Conservation (phyloP, 2,329 filamentous ascomycete species). For the Diaporthe sp. region DNA sequence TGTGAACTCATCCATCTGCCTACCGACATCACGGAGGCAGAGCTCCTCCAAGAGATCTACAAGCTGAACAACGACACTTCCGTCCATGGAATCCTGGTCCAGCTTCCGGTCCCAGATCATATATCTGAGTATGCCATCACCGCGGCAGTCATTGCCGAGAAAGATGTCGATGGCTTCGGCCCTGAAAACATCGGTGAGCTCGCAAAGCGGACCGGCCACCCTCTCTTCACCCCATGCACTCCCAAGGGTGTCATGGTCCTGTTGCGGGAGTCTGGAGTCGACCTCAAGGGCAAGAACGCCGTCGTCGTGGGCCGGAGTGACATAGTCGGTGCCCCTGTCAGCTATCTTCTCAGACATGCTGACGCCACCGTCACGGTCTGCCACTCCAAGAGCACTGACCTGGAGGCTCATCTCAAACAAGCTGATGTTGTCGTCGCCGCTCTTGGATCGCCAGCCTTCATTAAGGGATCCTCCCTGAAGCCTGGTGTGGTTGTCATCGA, state of each 20-base stretch:
- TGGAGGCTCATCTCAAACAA: constrained; percentile 80
- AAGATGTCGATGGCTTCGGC: constrained; percentile 98
- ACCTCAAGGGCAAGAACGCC: constrained; percentile 90
- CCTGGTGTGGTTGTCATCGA: constrained; percentile 96
- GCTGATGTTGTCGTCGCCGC: constrained; percentile 94
- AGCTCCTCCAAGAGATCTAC: constrained; percentile 86
- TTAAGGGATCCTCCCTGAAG: constrained; percentile 97
- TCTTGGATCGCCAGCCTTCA: constrained; percentile 87
- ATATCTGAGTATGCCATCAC: constrained; percentile 93
- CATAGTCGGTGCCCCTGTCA: constrained; percentile 97
- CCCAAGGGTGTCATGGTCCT: constrained; percentile 98
- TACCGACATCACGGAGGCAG: constrained; percentile 83
- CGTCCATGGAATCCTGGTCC: constrained; percentile 93
- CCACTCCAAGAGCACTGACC: constrained; percentile 86
- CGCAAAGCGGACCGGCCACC: constrained; percentile 92
- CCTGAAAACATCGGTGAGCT: constrained; percentile 95
- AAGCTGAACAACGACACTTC: constrained; percentile 87
- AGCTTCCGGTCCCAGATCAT: constrained; percentile 89
- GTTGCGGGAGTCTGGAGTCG: constrained; percentile 84
- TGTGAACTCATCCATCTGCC: constrained; percentile 90
- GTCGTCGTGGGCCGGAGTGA: constrained; percentile 96
- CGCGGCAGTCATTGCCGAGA: constrained; percentile 90
- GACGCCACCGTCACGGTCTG: constrained; percentile 97
- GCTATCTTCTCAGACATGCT: constrained; percentile 93
- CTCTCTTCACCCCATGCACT: constrained; percentile 93